phyloP scores from a whole-genome alignment of 2,329 filamentous ascomycete genomes.

The Emergomyces orientalis region DNA sequence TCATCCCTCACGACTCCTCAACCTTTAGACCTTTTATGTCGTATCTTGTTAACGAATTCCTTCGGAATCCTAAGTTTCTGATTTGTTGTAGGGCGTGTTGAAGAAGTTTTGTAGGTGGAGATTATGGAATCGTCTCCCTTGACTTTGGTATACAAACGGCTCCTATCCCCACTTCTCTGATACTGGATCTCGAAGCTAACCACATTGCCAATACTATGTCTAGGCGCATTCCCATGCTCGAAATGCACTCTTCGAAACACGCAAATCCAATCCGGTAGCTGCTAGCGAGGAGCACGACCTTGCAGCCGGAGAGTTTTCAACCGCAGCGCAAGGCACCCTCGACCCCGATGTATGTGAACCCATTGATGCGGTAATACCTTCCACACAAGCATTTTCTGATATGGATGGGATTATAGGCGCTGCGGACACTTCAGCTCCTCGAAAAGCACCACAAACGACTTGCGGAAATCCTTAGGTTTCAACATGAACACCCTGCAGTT shows the following conservation, averaged over 20 bases:
- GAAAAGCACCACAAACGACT: constrained; percentile 81
- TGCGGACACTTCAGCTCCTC: constrained; percentile 74
- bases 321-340: constrained; percentile 63
- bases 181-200: constrained; percentile 15
- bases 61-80: neutral
- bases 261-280: constrained; percentile 60
- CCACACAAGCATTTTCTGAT: constrained; percentile 8
- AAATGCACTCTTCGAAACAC: constrained; percentile 66
- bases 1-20: no score
- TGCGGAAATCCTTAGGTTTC: constrained; percentile 68
- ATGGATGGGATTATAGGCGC: constrained; percentile 52
- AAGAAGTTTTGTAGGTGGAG: constrained; percentile 1
- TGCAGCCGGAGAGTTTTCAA: constrained; percentile 80
- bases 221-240: constrained; percentile 83
- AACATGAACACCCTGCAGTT: constrained; percentile 43
- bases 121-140: constrained; percentile 62
- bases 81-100: neutral
- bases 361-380: neutral
- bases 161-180: neutral
- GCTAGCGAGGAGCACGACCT: constrained; percentile 81
- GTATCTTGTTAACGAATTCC: neutral
- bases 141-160: constrained; percentile 46
- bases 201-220: constrained; percentile 13
- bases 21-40: no score
- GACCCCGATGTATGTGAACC: constrained; percentile 44